Base-by-base conservation (phyloP, 108 stramenopile species). In the Cyclostephanos invisitatus region DNA sequence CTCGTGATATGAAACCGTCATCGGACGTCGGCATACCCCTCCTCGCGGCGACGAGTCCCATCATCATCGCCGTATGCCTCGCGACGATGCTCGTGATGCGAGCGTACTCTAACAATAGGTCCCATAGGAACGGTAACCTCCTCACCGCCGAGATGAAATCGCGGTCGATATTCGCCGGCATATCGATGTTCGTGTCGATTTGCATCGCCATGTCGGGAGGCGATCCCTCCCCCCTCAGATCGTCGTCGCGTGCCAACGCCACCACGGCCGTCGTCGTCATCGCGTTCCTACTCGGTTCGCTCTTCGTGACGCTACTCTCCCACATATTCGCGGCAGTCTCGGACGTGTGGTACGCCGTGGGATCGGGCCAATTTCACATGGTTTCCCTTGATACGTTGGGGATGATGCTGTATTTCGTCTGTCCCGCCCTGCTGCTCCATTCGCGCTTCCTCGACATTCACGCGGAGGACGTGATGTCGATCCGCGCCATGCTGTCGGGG, bases 361-460 rank as follows among this genome's bases (percentile, higher is more conserved):
- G 81, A 17, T 77, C 81, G 44, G 77, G 81, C 27, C 81, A 82
- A 32, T 82, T 82, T 36, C 76, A 73, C 55, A 82, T 82, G 81
- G 60, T 82, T 11, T 77, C 76, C 28, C 37, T 82, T 44, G 81
- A 82, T 36, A 65, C 72, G 21, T 51, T 32, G 8, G 76, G 81
- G 5, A 78, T 82, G 71, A 67, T 73, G 35, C 3, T 82, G 14
- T 82, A 64, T 27, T 77, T 82, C 53, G 47, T 78, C 49, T 51
- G 42, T 8, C 81, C 81, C 9, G 42, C 44, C 20, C 59, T 55
- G 3, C 12, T 82, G n/a, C 48, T 82, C 17, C 54, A 17, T 17
- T 57, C 62, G 28, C 63, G 81, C 15, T 82, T 82, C 64, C 22
- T 78, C 24, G 66, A 73, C 22, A 67, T 40, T 53, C 68, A 82